Base-by-base conservation (phyloP, 2,329 filamentous ascomycete genomes). In the Mycogone perniciosa region DNA sequence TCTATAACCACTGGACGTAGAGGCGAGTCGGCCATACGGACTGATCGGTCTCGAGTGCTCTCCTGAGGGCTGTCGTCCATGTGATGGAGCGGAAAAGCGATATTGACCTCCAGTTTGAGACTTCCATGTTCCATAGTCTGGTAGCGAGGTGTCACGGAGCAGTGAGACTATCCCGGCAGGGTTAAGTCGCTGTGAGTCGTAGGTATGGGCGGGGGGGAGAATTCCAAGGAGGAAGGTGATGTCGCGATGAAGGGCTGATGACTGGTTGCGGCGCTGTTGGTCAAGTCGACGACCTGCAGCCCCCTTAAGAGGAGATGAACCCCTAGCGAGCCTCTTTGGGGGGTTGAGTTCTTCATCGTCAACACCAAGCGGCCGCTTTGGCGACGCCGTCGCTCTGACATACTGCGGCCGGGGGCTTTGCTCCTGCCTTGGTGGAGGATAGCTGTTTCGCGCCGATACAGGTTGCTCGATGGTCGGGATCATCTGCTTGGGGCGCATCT, bases 291-390 rank as follows among this genome's bases (percentile, higher is more conserved):
- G 85, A 29, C 89, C 89, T 35, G 92, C 89, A 1, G 89, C 88
- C 10, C 89, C 89, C 66, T 97, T 99, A 35, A 97, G 77, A 0
- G 95, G 93, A 5, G 92, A 97, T 51, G 88, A 90, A n/a, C 86
- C 91, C 41, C 95, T 84, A 44, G 85, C 81, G 46, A 96, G 79
- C 67, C 97, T 96, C 59, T 91, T 88, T 1, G 90, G 89, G 20
- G 88, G 85, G 57, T 82, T 82, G 35, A 77, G 72, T 54, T 85
- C 84, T 35, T 89, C 85, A 38, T 96, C 90, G 52, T 91, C 88
- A 8, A 66, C 58, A 2, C 77, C 80, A 37, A 83, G 78, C 0
- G 84, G 77, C 40, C 85, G 76, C 64, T 83, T 84, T 2, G 80
- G 80, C 2, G 80, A 83, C 49, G 79, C 76, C 20, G 72, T 73